Conservation (phyloP, 768 basidiomycete species). For the Boletus subparvulus region DNA sequence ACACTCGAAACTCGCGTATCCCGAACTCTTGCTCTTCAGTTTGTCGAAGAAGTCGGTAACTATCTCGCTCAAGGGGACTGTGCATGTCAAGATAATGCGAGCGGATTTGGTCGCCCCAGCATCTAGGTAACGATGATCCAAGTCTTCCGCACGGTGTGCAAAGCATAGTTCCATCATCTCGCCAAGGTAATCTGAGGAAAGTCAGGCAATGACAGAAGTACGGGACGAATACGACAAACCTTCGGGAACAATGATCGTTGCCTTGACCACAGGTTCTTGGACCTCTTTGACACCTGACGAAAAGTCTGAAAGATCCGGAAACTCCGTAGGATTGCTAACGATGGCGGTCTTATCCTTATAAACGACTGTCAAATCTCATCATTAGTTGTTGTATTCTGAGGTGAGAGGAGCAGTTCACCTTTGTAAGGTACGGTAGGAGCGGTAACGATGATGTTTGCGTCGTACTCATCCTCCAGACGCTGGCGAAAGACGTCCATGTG, state of each 20-base stretch:
- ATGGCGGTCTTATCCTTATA: constrained; percentile 61
- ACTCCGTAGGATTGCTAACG: constrained; percentile 93
- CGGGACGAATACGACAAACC: constrained; percentile 43
- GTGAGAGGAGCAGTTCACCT: constrained; percentile 38
- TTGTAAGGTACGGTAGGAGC: constrained; percentile 96
- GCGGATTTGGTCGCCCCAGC: constrained; percentile 38
- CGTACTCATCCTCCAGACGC: constrained; percentile 94
- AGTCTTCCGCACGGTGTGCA: constrained; percentile 75
- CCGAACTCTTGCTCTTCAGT: constrained; percentile 89
- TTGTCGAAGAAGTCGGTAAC: constrained; percentile 95
- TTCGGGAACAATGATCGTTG: constrained; percentile 93
- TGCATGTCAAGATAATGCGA: constrained; percentile 79
- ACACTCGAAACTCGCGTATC: constrained; percentile 90
- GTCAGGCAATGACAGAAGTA: not conserved
- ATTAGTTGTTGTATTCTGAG: not conserved
- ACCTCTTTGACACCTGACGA: constrained; percentile 65
- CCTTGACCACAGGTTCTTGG: constrained; percentile 91
- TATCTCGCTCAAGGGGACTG: constrained; percentile 87
- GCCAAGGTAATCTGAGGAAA: constrained; percentile 76
- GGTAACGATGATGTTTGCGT: constrained; percentile 92
- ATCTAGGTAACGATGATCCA: constrained; percentile 86
- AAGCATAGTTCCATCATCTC: constrained; percentile 96
- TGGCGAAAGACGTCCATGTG: constrained; percentile 98
- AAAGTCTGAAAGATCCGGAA: constrained; percentile 77
- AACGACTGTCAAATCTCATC: constrained; percentile 50